These are phyloP conservation scores for Gyromitra esculenta DNA, from an alignment of 2,329 filamentous ascomycete species.

Conservation along the genomic window DNA sequence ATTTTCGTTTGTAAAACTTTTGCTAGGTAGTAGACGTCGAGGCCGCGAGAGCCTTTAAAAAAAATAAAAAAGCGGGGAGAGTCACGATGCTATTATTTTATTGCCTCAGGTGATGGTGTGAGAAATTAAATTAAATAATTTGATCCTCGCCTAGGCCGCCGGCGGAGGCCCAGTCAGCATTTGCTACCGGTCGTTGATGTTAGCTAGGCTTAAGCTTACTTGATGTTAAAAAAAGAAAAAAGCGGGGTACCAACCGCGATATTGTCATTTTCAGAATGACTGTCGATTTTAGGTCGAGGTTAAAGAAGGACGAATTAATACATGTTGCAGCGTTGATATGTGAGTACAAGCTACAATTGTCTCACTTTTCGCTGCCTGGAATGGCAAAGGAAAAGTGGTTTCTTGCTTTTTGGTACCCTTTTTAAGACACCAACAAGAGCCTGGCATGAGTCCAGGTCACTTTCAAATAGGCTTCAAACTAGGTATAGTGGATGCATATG, in stretches of 20 bases:
- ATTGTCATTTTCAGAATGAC: constrained; percentile 49
- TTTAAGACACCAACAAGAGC: constrained; percentile 38
- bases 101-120: constrained; percentile 22
- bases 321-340: background rate
- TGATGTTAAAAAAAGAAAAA: constrained; percentile 2
- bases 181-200: background rate
- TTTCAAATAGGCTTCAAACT: constrained; percentile 2
- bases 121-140: constrained; percentile 1
- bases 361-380: constrained; percentile 25
- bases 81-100: constrained; percentile 9
- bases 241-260: constrained; percentile 9
- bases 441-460: constrained; percentile 33
- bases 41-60: constrained; percentile 5
- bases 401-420: constrained; percentile 36
- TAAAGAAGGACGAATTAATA: constrained; percentile 15
- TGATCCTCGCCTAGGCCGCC: background rate
- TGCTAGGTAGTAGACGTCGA: constrained; percentile 25
- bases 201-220: background rate
- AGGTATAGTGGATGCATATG: constrained; percentile 12
- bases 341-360: constrained; percentile 7
- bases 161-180: background rate
- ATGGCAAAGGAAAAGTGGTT: constrained; percentile 4
- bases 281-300: constrained; percentile 29
- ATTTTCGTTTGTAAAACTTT: constrained; percentile 35
- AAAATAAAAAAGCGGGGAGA: constrained; percentile 19